phyloP scores from a whole-genome alignment of 106 monocot species.

The Allium fistulosum region DNA sequence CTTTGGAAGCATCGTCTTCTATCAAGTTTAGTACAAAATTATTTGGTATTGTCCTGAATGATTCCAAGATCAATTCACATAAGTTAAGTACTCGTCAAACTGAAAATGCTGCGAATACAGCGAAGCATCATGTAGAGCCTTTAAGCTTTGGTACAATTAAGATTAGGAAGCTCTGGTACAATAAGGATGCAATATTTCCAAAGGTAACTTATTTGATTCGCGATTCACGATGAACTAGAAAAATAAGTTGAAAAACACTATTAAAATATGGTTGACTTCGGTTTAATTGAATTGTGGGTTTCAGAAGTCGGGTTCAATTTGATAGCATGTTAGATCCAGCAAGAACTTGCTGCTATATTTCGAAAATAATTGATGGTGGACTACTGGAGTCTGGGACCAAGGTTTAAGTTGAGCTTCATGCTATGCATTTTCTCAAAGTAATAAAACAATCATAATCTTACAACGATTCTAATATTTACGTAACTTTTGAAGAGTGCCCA shows the following conservation, averaged over 20 bases:
- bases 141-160: constrained; percentile 51
- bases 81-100: neutral
- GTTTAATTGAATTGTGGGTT: constrained; percentile 44
- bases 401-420: constrained; percentile 52
- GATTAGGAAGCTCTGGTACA: constrained; percentile 59
- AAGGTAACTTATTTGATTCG: constrained; percentile 33
- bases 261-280: neutral
- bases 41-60: constrained; percentile 47
- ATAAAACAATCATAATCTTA: too few relatives aligned
- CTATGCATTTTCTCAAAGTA: neutral
- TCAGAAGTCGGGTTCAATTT: constrained; percentile 63
- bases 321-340: constrained; percentile 55
- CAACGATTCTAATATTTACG: too few relatives aligned
- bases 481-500: constrained; percentile 39
- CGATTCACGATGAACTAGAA: too few relatives aligned
- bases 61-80: neutral
- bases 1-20: constrained; percentile 12
- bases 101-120: neutral
- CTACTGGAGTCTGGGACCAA: constrained; percentile 66
- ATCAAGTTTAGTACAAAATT: constrained; percentile 25
- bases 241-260: neutral
- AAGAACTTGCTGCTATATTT: constrained; percentile 60
- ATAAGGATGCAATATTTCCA: constrained; percentile 77
- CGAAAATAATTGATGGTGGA: constrained; percentile 85
- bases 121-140: constrained; percentile 32